These are phyloP conservation scores for Entomophthora muscae DNA, from an alignment of 371 early-diverging fungal genomes.

Conservation along the genomic window DNA sequence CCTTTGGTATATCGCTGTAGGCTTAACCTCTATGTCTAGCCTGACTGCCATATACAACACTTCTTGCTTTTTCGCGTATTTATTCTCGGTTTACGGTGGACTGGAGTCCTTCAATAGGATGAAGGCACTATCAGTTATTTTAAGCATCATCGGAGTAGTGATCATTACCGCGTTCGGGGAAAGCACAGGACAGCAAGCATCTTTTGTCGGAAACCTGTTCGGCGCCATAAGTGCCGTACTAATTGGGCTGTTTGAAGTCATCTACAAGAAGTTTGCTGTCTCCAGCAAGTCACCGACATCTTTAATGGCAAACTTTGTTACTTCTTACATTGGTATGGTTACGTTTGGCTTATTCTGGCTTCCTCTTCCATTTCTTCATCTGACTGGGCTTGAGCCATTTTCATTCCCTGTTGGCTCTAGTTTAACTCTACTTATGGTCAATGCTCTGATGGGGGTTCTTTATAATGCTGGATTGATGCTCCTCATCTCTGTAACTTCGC, in stretches of 20 bases:
- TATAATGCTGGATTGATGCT: conserved; percentile 66
- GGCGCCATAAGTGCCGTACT: conserved; percentile 29
- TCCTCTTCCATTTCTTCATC: conserved; percentile 51
- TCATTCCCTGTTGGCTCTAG: conserved; percentile 33
- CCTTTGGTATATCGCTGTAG: conserved; percentile 63
- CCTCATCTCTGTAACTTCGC: conserved; percentile 52
- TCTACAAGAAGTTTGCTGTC: conserved; percentile 57
- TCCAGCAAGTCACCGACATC: conserved; percentile 22
- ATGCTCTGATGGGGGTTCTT: conserved; percentile 47
- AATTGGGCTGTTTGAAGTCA: conserved; percentile 50
- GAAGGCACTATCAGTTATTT: conserved; percentile 40
- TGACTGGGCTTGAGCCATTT: conserved; percentile 38
- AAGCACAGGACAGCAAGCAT: conserved; percentile 7
- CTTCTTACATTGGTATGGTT: conserved; percentile 38
- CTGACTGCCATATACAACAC: conserved; percentile 70
- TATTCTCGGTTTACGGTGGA: conserved; percentile 48
- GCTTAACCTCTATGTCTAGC: conserved; percentile 51
- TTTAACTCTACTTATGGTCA: conserved; percentile 29
- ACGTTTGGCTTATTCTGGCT: conserved; percentile 45
- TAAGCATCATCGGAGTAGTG: conserved; percentile 48
- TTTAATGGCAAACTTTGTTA: conserved; percentile 49
- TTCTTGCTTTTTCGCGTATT: conserved; percentile 60
- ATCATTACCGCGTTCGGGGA: conserved; percentile 19
- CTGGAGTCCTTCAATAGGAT: conserved; percentile 30
- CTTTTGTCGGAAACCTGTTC: conserved; percentile 25